Evolutionary conservation across 805 yeast genomes (phyloP), one percentile per base, ranked within the genome.

Genomic region (Candida coquimbonensis): DNA sequence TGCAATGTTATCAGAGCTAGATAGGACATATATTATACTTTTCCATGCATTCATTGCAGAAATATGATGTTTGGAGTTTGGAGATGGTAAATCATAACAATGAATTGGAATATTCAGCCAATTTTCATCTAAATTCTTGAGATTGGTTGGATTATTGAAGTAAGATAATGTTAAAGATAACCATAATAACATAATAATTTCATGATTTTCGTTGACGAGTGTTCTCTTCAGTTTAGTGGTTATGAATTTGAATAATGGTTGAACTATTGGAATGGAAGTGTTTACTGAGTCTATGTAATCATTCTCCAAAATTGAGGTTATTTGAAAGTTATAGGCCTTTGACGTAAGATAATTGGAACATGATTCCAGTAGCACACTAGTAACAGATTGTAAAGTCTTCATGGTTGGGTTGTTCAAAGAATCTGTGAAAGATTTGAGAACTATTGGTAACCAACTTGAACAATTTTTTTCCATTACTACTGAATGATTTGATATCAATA

Each of bases 401-500:
- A 41, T 17, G 17, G 40, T 38, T 8, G 16, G 34, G 11, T 17
- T 19, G 6, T 33, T n/a, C 11, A 27, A 14, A 11, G 42, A 40
- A 12, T 45, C 48, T 7, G 34, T 24, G 7, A 40, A n/a, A n/a
- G 38, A 36, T 14, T 54, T 55, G 43, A 54, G 45, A 1, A 55
- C 21, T 17, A 49, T 48, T 0, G 49, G 43, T 3, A 56, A 7
- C 63, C 63, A 59, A 14, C 41, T 39, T 35, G 56, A 55, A 14
- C 52, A 52, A 33, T 57, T 55, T 39, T 56, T 59, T 39, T 56
- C 61, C 63, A 59, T 59, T 53, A 59, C 51, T 8, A 48, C 13
- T 2, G 62, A 32, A 40, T 46, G 47, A 25, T 49, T 43, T 2
- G 39, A 11, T 1, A 59, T 42, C 8, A 58, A 35, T 5, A 56